A percentile compares a stretch with the other conserved stretches of the same genome.
Evolutionary conservation across 176 grass and related monocot species (phyloP).

Genomic region (maize (Zea mays)): Zm-B73-REFERENCE-NAM-5.0 NC_050096.1:241199501-241200000

Average conservation of each 20-base stretch:
- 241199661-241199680: constrained; percentile 90
- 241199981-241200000: not conserved
- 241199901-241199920: not conserved
- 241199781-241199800: constrained; percentile 91
- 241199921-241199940: not conserved
- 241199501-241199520: not conserved
- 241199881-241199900: constrained; percentile 25
- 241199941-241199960: not conserved
- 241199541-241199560: not conserved
- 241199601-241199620: constrained; percentile 1
- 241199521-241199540: not conserved
- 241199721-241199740: constrained; percentile 88
- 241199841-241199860: constrained; percentile 82
- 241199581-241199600: constrained; percentile 16
- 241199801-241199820: constrained; percentile 87
- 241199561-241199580: not conserved
- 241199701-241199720: constrained; percentile 82
- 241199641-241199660: constrained; percentile 4
- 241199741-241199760: constrained; percentile 85
- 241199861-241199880: constrained; percentile 47
- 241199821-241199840: constrained; percentile 93
- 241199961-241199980: not conserved
- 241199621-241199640: constrained; percentile 16
- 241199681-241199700: constrained; percentile 85
- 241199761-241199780: constrained; percentile 53